Base-by-base conservation (phyloP, 805 yeast genomes). In the Candida jianshihensis region DNA sequence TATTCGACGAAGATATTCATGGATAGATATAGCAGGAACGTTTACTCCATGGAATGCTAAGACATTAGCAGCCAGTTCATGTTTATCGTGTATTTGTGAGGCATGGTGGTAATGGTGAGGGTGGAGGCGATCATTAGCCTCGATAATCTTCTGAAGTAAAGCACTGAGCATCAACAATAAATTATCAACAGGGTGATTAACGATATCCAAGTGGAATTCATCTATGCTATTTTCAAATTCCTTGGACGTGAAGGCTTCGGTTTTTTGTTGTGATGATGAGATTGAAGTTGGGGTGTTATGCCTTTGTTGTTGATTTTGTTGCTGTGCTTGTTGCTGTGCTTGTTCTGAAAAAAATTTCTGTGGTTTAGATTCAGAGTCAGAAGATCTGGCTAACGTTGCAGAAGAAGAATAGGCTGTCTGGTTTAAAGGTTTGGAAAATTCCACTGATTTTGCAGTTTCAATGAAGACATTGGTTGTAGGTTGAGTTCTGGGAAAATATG, bases 11-110 rank as follows among this genome's bases (percentile, higher is more conserved):
- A 92, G 69, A 56, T 92, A 92, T 16, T 95, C 92, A 51, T 87
- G 88, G 33, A 92, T 70, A 11, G 89, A 76, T 36, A 92, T 92
- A n/a, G 94, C 96, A 1, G 98, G 98, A 9, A 92, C 81, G 54
- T 90, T 94, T 40, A 95, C 79, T 14, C 98, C 98, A 59, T 88
- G 96, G 58, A 92, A 92, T 31, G 96, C 92, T 39, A 90, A 64
- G 4, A 90, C 85, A 41, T 77, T 78, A 3, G 80, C 82, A 13
- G 75, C 63, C 46, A 74, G 78, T 44, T 68, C 68, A 48, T 74
- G 70, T 26, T 51, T 37, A 22, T 50, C 53, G 22, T 51, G 56
- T 26, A 55, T 31, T 28, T 53, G 50, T 3, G 59, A 49, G 5
- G 58, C 54, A 24, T 49, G 48, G 19, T 51, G 49, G 17, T 52